Conservation (phyloP, 2,329 filamentous ascomycete genomes). For the Pyrenophora seminiperda region DNA sequence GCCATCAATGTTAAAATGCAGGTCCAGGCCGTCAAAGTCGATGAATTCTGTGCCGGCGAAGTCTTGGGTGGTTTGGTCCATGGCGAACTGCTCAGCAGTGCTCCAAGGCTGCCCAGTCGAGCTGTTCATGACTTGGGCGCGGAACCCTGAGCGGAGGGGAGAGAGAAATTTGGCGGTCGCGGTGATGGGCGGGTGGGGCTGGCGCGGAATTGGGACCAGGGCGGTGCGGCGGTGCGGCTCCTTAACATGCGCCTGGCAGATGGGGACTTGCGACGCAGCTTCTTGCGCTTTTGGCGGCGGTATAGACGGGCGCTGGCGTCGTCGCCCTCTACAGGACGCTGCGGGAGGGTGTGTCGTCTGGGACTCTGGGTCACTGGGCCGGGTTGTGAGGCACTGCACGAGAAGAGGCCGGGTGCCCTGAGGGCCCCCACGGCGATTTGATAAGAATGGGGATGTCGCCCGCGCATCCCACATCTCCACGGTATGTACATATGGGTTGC, state of each 20-base stretch:
- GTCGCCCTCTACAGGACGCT: conserved; percentile 9
- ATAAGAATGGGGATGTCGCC: conserved; percentile 18
- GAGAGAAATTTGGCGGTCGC: conserved; percentile 16
- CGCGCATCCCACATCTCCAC: conserved; percentile 14
- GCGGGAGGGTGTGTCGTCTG: conserved; percentile 13
- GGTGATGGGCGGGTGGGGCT: conserved; percentile 14
- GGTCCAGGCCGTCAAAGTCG: conserved; percentile 45
- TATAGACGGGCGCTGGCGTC: not conserved
- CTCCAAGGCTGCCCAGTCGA: conserved; percentile 46
- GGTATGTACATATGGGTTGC: conserved; percentile 7
- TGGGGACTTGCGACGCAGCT: not conserved
- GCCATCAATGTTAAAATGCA: conserved; percentile 38
- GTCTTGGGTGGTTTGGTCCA: conserved; percentile 51
- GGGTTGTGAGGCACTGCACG: conserved; percentile 13
- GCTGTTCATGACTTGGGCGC: conserved; percentile 41
- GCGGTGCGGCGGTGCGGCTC: conserved; percentile 3
- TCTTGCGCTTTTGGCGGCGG: not conserved
- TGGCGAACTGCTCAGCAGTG: conserved; percentile 46
- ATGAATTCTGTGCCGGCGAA: conserved; percentile 51
- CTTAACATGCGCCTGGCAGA: conserved; percentile 5
- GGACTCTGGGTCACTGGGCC: too few relatives aligned
- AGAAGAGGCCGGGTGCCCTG: conserved; percentile 13
- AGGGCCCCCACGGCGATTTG: conserved; percentile 24
- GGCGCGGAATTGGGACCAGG: conserved; percentile 5
- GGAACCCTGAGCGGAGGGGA: conserved; percentile 14